Conservation (phyloP, 176 grass and related monocot species). For the Aegilops umbellulata region DNA sequence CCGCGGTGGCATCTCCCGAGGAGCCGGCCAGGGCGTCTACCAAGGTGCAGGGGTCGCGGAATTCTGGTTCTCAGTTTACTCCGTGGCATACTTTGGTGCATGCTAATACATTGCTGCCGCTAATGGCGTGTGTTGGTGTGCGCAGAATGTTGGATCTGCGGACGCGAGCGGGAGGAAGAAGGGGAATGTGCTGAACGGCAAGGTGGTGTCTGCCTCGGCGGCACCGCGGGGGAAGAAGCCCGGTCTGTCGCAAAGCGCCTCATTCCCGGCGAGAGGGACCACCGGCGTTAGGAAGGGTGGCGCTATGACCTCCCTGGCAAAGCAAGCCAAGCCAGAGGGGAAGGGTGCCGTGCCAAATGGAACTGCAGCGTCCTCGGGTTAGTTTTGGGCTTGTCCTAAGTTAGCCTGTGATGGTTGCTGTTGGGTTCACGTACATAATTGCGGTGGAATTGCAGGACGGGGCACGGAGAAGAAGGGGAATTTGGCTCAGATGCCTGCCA, state of each 20-base stretch:
- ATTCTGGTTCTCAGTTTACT: not conserved
- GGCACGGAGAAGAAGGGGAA: constrained; percentile 36
- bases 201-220: constrained; percentile 12
- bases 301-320: not conserved
- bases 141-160: constrained; percentile 62
- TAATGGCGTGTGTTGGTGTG: not conserved
- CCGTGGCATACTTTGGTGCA: not conserved
- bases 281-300: constrained; percentile 24
- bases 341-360: constrained; percentile 43
- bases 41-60: constrained; percentile 26
- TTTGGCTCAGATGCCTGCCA: constrained; percentile 2
- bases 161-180: constrained; percentile 27
- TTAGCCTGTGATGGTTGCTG: not conserved
- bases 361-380: constrained; percentile 34
- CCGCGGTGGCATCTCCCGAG: not conserved
- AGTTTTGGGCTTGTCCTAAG: not conserved
- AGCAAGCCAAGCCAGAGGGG: constrained; percentile 45
- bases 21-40: not conserved
- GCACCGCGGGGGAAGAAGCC: constrained; percentile 35
- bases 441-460: constrained; percentile 34
- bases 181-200: constrained; percentile 42
- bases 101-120: not conserved
- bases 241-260: constrained; percentile 65
- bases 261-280: constrained; percentile 50
- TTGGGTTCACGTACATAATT: constrained; percentile 27